Percentiles rank a stretch among this genome's conserved stretches.
Conservation (phyloP, 2,329 filamentous ascomycete species). For the Colletotrichum sp. region DNA sequence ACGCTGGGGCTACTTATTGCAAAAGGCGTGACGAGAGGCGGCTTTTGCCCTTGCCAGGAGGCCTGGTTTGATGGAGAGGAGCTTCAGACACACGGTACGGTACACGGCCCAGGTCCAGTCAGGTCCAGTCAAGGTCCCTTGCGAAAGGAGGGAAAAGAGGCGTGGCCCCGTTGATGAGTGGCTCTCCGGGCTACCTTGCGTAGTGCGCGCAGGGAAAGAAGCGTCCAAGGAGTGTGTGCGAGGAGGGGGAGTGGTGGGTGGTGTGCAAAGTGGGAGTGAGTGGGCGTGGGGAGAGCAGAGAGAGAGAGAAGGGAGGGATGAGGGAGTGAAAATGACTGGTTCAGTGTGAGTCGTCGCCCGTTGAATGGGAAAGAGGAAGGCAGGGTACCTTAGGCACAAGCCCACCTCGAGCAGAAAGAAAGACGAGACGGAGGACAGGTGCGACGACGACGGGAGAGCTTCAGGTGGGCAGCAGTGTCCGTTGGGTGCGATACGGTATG, state of each 20-base stretch:
- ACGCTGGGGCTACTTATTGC: conserved; percentile 47
- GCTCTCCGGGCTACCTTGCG: background rate
- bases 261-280: background rate
- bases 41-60: conserved; percentile 20
- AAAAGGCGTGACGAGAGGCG: conserved; percentile 12
- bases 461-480: background rate
- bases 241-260: background rate
- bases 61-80: conserved; percentile 6
- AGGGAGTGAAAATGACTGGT: background rate
- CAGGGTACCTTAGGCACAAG: background rate
- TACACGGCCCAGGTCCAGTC: background rate
- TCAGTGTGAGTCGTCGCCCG: conserved; percentile 2
- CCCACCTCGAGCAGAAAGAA: background rate
- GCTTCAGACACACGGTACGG: conserved; percentile 1
- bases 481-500: background rate
- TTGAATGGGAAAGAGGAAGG: background rate
- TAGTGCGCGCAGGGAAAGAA: conserved; percentile 1
- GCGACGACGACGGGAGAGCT: background rate
- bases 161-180: conserved; percentile 16
- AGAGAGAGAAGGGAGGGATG: background rate
- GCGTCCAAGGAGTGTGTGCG: background rate
- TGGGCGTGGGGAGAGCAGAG: background rate
- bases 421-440: background rate
- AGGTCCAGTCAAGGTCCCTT: background rate
- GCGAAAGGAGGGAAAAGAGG: conserved; percentile 10